Conservation (phyloP, 371 early-diverging fungal genomes). For the Zychaea mexicana region DNA sequence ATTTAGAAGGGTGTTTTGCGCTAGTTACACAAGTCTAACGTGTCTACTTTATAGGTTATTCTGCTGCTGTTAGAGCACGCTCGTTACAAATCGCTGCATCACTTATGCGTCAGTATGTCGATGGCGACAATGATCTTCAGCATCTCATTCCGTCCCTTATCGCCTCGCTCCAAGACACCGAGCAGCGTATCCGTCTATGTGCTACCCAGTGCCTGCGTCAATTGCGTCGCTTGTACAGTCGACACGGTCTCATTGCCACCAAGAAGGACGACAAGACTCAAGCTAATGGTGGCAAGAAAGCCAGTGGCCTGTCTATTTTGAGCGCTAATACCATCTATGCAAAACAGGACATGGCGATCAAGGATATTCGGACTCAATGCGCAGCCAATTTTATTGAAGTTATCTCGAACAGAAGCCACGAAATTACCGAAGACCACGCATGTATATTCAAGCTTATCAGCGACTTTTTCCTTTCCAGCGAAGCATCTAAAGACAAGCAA, state of each 20-base stretch:
- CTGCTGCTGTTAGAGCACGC: conserved; percentile 52
- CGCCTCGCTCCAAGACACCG: conserved; percentile 57
- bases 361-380: conserved; percentile 54
- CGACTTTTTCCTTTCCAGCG: conserved; percentile 25
- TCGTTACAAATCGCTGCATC: conserved; percentile 67
- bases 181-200: conserved; percentile 58
- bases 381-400: conserved; percentile 56
- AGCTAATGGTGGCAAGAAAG: conserved; percentile 36
- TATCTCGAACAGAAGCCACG: conserved; percentile 39
- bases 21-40: too few relatives aligned
- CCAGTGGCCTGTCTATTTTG: conserved; percentile 41
- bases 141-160: conserved; percentile 79
- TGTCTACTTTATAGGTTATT: conserved; percentile 18
- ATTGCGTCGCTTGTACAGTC: conserved; percentile 25
- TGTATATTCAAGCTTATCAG: conserved; percentile 29
- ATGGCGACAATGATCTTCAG: conserved; percentile 70
- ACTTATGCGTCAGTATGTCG: conserved; percentile 51
- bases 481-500: conserved; percentile 29
- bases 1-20: too few relatives aligned
- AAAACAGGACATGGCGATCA: conserved; percentile 33
- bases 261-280: conserved; percentile 25
- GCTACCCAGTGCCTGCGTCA: conserved; percentile 58
- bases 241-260: conserved; percentile 3
- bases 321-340: conserved; percentile 51
- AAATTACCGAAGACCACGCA: conserved; percentile 36